Conservation (phyloP, 257 asterid genomes). For the Cruciata laevipes region DNA sequence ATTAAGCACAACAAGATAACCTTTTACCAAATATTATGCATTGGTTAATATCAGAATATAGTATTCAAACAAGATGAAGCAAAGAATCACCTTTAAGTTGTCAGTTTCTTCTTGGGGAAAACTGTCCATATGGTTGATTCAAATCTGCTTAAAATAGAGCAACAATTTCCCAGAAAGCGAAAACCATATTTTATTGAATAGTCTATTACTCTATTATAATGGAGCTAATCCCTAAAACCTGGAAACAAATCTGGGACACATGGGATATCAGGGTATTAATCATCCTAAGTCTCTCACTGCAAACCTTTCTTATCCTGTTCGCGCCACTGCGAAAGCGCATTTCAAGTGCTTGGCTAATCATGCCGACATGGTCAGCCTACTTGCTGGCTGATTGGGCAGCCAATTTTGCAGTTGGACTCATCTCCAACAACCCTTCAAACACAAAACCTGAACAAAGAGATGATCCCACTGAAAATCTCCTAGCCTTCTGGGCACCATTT, state of each 20-base stretch:
- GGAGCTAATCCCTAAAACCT: constrained; percentile 16
- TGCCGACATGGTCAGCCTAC: constrained; percentile 42
- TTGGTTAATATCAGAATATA: neutral
- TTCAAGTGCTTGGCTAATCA: constrained; percentile 11
- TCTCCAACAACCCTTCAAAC: constrained; percentile 27
- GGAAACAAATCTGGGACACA: constrained; percentile 32
- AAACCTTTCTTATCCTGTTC: constrained; percentile 25
- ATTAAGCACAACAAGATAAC: constrained; percentile 39
- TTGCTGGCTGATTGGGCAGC: constrained; percentile 55
- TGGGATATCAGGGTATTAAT: constrained; percentile 39
- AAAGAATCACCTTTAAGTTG: constrained; percentile 10
- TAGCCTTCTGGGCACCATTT: constrained; percentile 47
- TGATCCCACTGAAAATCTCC: constrained; percentile 17
- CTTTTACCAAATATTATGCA: constrained; percentile 22
- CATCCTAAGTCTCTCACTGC: constrained; percentile 35
- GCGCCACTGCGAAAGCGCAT: constrained; percentile 36
- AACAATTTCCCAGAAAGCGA: neutral
- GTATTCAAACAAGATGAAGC: neutral
- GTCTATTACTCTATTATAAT: neutral
- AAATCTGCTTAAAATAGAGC: neutral
- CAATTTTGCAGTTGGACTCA: constrained; percentile 34
- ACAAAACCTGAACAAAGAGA: neutral
- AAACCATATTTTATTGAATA: no score
- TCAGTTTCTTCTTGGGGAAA: neutral
- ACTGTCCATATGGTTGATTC: neutral